Evolutionary conservation across 2,329 filamentous ascomycete genomes (phyloP).

Genomic region (Penicillium sp.): DNA sequence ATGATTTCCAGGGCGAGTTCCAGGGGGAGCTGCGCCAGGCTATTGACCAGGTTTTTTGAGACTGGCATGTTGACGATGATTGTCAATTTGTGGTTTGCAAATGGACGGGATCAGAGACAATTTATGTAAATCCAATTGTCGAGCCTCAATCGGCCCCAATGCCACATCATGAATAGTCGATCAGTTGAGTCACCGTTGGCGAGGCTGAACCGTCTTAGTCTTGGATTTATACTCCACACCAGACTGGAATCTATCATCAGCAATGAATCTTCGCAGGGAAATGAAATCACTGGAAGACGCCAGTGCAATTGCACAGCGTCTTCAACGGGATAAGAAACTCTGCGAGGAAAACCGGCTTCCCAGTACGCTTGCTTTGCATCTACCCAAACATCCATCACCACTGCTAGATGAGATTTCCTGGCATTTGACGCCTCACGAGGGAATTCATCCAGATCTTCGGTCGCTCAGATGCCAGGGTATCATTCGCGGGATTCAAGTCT

Average conservation of each 20-base stretch:
- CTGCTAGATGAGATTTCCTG: conserved; percentile 8
- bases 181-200: too few species aligned
- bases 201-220: too few species aligned
- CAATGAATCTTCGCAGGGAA: too few species aligned
- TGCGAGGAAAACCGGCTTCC: conserved; percentile 29
- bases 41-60: background rate
- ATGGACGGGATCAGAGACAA: too few species aligned
- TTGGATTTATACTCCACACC: too few species aligned
- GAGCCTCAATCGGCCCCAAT: too few species aligned
- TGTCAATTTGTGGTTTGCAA: too few species aligned
- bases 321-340: conserved; percentile 17
- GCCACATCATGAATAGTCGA: too few species aligned
- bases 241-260: too few species aligned
- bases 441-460: conserved; percentile 2
- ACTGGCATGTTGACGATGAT: conserved; percentile 2
- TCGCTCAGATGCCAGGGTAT: conserved; percentile 17
- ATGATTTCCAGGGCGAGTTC: conserved; percentile 20
- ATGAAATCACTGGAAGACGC: conserved; percentile 10
- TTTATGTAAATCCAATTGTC: too few species aligned
- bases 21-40: conserved; percentile 9
- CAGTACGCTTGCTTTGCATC: conserved; percentile 13
- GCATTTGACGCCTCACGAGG: conserved; percentile 13
- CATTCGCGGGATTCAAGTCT: conserved; percentile 14
- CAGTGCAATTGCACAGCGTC: conserved; percentile 14
- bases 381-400: conserved; percentile 11